Evolutionary conservation across 2,329 filamentous ascomycete species (phyloP).

Genomic region (Pseudogymnoascus sp.): DNA sequence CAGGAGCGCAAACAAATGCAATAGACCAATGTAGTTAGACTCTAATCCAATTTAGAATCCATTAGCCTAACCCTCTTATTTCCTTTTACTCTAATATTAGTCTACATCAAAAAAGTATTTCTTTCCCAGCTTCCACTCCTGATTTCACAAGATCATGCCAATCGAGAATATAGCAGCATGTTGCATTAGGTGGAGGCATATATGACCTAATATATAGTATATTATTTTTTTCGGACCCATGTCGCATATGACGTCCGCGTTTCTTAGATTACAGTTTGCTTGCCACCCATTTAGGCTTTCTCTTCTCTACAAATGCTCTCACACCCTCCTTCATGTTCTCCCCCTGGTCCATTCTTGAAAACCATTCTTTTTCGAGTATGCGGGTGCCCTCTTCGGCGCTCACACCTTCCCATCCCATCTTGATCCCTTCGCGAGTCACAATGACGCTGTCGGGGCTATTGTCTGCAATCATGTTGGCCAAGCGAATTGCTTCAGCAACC

Average conservation of each 20-base stretch:
- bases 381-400: conserved; percentile 55
- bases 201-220: neutral
- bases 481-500: conserved; percentile 51
- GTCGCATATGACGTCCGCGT: neutral
- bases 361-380: conserved; percentile 52
- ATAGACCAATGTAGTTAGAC: neutral
- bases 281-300: conserved; percentile 60
- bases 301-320: conserved; percentile 69
- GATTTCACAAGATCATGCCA: neutral
- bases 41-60: neutral
- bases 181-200: neutral
- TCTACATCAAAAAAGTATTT: neutral
- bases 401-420: conserved; percentile 64
- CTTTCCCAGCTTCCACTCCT: neutral
- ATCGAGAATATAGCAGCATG: neutral
- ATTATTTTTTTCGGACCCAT: no score
- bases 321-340: conserved; percentile 73
- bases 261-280: conserved; percentile 46
- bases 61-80: neutral
- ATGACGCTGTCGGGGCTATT: conserved; percentile 73
- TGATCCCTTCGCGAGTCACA: conserved; percentile 64
- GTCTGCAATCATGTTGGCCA: conserved; percentile 54
- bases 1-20: neutral
- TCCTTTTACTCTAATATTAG: neutral
- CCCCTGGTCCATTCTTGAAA: conserved; percentile 52